These are phyloP conservation scores for Apiospora aurea DNA, from an alignment of 2,329 filamentous ascomycete species.

Conservation along the genomic window DNA sequence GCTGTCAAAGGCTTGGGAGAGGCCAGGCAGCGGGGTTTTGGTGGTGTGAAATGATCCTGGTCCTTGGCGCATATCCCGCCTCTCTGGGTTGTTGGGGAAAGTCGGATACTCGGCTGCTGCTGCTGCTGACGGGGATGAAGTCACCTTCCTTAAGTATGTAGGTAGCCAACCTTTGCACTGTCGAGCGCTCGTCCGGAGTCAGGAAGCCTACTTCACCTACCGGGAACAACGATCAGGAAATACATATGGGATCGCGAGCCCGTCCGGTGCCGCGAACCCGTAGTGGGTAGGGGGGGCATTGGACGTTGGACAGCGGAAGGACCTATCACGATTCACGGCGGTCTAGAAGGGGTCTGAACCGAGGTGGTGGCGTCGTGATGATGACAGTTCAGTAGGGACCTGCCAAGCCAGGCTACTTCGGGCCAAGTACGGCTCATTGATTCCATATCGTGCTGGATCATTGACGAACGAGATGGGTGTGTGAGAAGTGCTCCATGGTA, in stretches of 20 bases:
- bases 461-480: neutral
- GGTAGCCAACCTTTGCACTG: conserved; percentile 1
- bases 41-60: conserved; percentile 3
- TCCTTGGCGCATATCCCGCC: conserved; percentile 7
- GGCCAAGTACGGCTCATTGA: neutral
- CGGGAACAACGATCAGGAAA: neutral
- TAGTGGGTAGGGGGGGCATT: neutral
- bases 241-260: neutral
- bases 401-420: neutral
- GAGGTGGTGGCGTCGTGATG: neutral
- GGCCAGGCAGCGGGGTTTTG: neutral
- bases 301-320: neutral
- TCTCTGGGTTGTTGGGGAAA: neutral
- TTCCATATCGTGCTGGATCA: neutral
- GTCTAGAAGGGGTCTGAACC: neutral
- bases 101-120: conserved; percentile 3
- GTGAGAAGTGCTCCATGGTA: neutral
- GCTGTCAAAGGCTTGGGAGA: neutral
- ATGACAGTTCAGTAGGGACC: neutral
- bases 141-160: neutral
- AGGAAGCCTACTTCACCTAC: neutral
- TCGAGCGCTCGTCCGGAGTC: neutral
- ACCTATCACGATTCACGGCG: neutral
- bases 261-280: neutral
- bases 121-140: neutral